phyloP scores from a whole-genome alignment of 2,329 filamentous ascomycete genomes.

The Plenodomus lindquistii region DNA sequence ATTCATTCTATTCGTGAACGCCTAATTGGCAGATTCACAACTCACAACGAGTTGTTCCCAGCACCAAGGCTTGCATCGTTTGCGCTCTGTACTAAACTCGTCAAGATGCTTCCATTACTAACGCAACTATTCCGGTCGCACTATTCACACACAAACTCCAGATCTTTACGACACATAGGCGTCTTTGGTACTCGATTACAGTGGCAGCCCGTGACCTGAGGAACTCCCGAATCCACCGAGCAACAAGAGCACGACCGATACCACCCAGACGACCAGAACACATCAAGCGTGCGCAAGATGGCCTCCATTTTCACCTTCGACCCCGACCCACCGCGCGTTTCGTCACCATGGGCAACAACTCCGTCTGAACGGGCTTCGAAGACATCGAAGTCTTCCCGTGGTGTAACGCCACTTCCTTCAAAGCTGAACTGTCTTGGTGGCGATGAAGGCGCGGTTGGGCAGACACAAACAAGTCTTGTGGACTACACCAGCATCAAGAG shows the following conservation, averaged over 20 bases:
- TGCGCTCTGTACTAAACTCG: conserved; percentile 24
- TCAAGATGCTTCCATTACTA: conserved; percentile 57
- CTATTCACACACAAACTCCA: conserved; percentile 56
- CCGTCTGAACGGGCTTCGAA: conserved; percentile 26
- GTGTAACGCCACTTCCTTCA: conserved; percentile 19
- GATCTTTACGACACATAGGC: conserved; percentile 45
- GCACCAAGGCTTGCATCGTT: conserved; percentile 26
- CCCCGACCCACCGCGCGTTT: conserved; percentile 81
- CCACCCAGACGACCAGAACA: not conserved
- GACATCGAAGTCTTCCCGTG: conserved; percentile 17
- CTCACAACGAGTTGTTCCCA: conserved; percentile 23
- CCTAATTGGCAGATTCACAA: conserved; percentile 28
- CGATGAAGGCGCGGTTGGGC: conserved; percentile 3
- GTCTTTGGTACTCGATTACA: conserved; percentile 3
- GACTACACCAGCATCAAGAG: conserved; percentile 61
- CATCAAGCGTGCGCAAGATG: conserved; percentile 50
- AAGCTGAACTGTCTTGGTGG: conserved; percentile 8
- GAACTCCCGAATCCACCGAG: not conserved
- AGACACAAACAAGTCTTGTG: conserved; percentile 12
- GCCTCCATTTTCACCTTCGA: conserved; percentile 97
- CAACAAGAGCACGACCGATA: not conserved
- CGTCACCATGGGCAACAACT: conserved; percentile 85
- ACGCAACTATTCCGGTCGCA: conserved; percentile 54
- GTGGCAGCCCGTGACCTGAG: not conserved
- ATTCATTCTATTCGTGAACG: conserved; percentile 19